Percentiles rank a stretch among this genome's conserved stretches.
phyloP scores from a whole-genome alignment of 352 stramenopile species.

The Phytophthora ramorum region DNA sequence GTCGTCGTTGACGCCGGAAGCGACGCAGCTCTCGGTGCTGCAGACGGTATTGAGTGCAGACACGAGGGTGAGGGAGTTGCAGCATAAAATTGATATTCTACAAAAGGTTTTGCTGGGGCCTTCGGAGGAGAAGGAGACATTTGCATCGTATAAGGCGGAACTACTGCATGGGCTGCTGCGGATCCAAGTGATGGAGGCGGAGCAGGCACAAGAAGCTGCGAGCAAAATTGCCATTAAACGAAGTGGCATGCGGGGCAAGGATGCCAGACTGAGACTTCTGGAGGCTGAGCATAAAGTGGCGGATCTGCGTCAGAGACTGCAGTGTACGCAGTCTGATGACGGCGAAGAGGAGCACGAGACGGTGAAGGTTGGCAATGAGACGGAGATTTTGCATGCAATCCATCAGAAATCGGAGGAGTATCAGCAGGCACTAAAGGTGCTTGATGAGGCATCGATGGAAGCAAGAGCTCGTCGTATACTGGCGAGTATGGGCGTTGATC shows the following conservation, averaged over 20 bases:
- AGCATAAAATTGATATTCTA: constrained; percentile 45
- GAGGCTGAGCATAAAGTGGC: constrained; percentile 49
- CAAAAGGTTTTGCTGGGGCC: constrained; percentile 36
- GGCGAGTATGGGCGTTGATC: constrained; percentile 74
- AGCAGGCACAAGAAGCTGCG: constrained; percentile 38
- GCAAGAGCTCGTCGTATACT: constrained; percentile 55
- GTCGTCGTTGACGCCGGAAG: constrained; percentile 37
- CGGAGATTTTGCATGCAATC: constrained; percentile 45
- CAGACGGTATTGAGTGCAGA: constrained; percentile 57
- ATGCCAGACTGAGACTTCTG: constrained; percentile 53
- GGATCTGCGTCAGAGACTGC: constrained; percentile 34
- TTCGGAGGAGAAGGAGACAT: constrained; percentile 7
- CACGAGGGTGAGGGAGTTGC: constrained; percentile 44
- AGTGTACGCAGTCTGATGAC: constrained; percentile 22
- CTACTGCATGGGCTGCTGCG: constrained; percentile 43
- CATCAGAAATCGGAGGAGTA: constrained; percentile 52
- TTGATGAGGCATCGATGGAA: constrained; percentile 66
- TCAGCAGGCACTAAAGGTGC: constrained; percentile 50
- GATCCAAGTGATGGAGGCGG: constrained; percentile 47
- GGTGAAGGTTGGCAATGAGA: constrained; percentile 36
- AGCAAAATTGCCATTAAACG: constrained; percentile 67
- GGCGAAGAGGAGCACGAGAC: constrained; percentile 31
- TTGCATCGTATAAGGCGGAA: constrained; percentile 45
- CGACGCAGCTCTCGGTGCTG: constrained; percentile 41
- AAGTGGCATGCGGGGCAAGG: constrained; percentile 57